Evolutionary conservation across 208 protist species (phyloP), one percentile per base, ranked within the genome.

Genomic region (Trypanosoma vivax): DNA sequence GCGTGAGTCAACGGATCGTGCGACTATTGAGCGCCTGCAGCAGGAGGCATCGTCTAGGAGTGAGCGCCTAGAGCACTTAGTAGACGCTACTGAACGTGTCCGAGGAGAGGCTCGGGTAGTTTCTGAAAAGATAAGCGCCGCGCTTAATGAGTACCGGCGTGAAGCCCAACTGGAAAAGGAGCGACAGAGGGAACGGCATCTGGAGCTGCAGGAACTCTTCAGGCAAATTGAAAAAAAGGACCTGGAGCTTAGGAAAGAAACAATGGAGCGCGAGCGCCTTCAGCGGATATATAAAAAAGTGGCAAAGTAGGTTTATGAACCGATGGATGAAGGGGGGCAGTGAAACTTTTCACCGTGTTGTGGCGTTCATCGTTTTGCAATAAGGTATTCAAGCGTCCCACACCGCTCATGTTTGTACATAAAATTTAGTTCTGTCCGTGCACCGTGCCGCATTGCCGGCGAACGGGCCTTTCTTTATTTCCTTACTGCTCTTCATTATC

Each of bases 171-270:
- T 79, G 27, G 66, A 68, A 29, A 52, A 55, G n/a, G 68, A 68
- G 50, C 46, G 34, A 3, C 45, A 34, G 14, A 73, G 74, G 33
- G 62, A 88, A 50, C 74, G 69, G 7, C 68, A 76, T 14, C 63
- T 68, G 1, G 79, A 88, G 21, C 34, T 86, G 3, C 47, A 69
- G 2, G 83, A 87, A 40, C 31, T 86, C 13, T 60, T 58, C 10
- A 65, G 83, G 1, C 79, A 91, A 51, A 70, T 71, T 14, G 83
- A 91, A 33, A 78, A 76, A 34, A 67, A 73, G 9, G 79, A 91
- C 60, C 50, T 81, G 4, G 72, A 88, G 48, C 56, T 77, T 19
- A 64, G 70, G 23, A 69, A 70, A 16, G 73, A 77, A 3, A 58
- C 62, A 21, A 84, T 88, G 73, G 83, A 91, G 41, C 53, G 60